Evolutionary conservation across 768 basidiomycete genomes (phyloP).

Genomic region (Termitomyces sp.): DNA sequence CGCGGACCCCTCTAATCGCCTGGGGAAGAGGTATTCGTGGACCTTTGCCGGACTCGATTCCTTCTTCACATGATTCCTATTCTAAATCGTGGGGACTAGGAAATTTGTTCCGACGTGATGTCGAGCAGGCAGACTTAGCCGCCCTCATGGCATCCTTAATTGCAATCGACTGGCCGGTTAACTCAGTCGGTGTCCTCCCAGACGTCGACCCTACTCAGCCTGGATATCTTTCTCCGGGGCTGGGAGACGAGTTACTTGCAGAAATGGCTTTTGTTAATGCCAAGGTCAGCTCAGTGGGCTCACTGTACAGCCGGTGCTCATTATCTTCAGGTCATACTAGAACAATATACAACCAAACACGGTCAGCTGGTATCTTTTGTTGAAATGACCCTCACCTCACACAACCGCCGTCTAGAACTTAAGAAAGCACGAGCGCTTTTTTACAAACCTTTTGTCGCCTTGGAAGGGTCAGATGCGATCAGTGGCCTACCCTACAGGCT

Average conservation of each 20-base stretch:
- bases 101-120: slow-evolving; percentile 59
- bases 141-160: slow-evolving; percentile 71
- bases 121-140: slow-evolving; percentile 81
- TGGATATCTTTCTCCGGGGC: slow-evolving; percentile 48
- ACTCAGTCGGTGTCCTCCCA: slow-evolving; percentile 77
- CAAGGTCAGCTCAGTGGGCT: slow-evolving; percentile 28
- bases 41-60: slow-evolving; percentile 48
- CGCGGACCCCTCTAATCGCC: slow-evolving; percentile 74
- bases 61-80: slow-evolving; percentile 67
- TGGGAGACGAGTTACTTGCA: slow-evolving; percentile 47
- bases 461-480: slow-evolving; percentile 27
- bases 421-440: slow-evolving; percentile 52
- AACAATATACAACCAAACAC: slow-evolving; percentile 75
- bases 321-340: slow-evolving; percentile 50
- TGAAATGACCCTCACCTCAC: not conserved
- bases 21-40: slow-evolving; percentile 79
- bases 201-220: slow-evolving; percentile 57
- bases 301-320: not conserved
- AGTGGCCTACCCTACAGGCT: slow-evolving; percentile 27
- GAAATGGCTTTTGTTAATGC: slow-evolving; percentile 58
- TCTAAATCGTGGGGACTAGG: slow-evolving; percentile 57
- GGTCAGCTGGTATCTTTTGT: slow-evolving; percentile 34
- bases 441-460: slow-evolving; percentile 54
- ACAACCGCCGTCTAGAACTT: slow-evolving; percentile 35
- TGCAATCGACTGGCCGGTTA: slow-evolving; percentile 72